phyloP scores from a whole-genome alignment of 2,329 filamentous ascomycete genomes.

The Diaporthe citriasiana region DNA sequence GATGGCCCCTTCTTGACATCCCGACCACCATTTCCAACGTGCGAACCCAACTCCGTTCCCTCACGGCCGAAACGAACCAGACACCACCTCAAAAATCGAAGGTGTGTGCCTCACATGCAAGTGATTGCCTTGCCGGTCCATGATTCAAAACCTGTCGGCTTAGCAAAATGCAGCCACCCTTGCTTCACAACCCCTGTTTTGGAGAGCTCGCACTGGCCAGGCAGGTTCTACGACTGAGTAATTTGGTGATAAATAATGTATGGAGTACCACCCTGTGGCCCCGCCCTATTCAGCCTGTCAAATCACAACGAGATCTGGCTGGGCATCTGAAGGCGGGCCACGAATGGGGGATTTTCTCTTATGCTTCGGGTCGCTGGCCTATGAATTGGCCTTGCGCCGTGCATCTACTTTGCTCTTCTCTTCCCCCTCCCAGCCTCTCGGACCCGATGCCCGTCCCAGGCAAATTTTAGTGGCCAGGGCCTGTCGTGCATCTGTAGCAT shows the following conservation, averaged over 20 bases:
- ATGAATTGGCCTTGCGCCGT: conserved; percentile 16
- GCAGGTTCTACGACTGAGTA: not conserved
- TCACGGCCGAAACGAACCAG: conserved; percentile 30
- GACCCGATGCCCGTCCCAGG: conserved; percentile 29
- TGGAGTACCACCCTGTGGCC: not conserved
- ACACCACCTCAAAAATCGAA: not conserved
- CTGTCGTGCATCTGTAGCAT: conserved; percentile 17
- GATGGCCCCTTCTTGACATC: conserved; percentile 32
- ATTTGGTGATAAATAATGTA: conserved; percentile 8
- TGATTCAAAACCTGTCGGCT: conserved; percentile 32
- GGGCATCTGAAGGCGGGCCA: conserved; percentile 26
- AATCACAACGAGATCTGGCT: conserved; percentile 18
- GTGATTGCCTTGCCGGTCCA: conserved; percentile 39
- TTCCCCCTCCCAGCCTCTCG: conserved; percentile 12
- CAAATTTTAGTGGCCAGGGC: conserved; percentile 23
- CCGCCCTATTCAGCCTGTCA: conserved; percentile 17
- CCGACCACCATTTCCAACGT: conserved; percentile 22
- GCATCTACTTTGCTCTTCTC: not conserved
- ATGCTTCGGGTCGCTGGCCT: conserved; percentile 17
- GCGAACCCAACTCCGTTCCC: not conserved
- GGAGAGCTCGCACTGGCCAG: conserved; percentile 23
- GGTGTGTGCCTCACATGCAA: conserved; percentile 39
- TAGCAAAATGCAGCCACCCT: conserved; percentile 40
- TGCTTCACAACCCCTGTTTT: conserved; percentile 38
- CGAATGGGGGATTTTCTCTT: conserved; percentile 28